A percentile compares a stretch with the other conserved stretches of the same genome.
phyloP scores from a whole-genome alignment of 1,139 yeast genomes.

The Sugiyamaella sp. region DNA sequence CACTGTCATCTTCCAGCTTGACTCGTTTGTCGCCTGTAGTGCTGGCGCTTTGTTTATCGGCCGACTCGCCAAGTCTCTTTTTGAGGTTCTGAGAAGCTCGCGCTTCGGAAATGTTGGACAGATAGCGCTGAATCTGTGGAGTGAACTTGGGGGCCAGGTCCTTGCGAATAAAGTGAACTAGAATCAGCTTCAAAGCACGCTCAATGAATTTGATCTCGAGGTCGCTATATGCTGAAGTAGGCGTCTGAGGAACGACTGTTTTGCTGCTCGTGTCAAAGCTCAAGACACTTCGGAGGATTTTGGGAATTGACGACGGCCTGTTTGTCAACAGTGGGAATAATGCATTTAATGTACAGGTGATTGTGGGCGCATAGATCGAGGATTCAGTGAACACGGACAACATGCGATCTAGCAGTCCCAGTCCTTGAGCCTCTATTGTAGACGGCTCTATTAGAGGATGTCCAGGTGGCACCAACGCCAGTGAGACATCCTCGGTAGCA shows the following conservation, averaged over 20 bases:
- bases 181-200: conserved; percentile 42
- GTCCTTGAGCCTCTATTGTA: conserved; percentile 70
- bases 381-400: conserved; percentile 59
- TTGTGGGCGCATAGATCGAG: conserved; percentile 38
- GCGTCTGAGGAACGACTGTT: conserved; percentile 23
- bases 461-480: conserved; percentile 58
- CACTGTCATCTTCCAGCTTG: conserved; percentile 27
- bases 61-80: conserved; percentile 30
- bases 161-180: conserved; percentile 39
- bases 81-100: conserved; percentile 37
- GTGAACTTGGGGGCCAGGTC: conserved; percentile 35
- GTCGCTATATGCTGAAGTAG: conserved; percentile 27
- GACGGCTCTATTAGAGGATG: conserved; percentile 68
- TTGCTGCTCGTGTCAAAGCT: conserved; percentile 41
- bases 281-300: conserved; percentile 41
- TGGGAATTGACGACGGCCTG: conserved; percentile 40
- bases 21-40: conserved; percentile 30
- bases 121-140: conserved; percentile 39
- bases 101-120: conserved; percentile 38
- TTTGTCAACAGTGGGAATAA: conserved; percentile 40
- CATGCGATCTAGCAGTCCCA: conserved; percentile 65
- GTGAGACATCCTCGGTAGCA: conserved; percentile 52
- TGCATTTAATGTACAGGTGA: conserved; percentile 42
- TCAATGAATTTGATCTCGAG: conserved; percentile 43
- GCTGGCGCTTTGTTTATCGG: conserved; percentile 22